These are phyloP conservation scores for Haplographium delicatum DNA, from an alignment of 495 filamentous ascomycete genomes.

Conservation along the genomic window DNA sequence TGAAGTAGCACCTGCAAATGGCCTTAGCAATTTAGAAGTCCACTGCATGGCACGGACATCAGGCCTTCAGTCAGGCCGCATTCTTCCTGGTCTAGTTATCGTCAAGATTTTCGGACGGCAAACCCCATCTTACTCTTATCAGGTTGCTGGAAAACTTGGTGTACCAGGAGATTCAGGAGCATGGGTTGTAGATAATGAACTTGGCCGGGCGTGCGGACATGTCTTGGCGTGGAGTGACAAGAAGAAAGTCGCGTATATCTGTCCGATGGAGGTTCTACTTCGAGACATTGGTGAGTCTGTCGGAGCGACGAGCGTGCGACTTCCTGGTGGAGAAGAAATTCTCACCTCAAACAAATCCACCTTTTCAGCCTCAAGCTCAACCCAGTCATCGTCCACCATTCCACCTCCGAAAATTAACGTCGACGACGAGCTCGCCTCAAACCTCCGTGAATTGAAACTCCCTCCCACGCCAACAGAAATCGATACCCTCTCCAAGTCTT, in stretches of 20 bases:
- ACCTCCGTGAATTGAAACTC: conserved; percentile 11
- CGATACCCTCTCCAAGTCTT: no score
- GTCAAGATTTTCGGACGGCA: conserved; percentile 78
- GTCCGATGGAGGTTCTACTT: conserved; percentile 87
- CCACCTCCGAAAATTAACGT: background rate
- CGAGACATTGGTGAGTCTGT: conserved; percentile 78
- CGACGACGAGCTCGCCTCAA: conserved; percentile 10
- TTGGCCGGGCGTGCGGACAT: conserved; percentile 80
- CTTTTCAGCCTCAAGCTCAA: no score
- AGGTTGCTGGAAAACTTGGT: conserved; percentile 62
- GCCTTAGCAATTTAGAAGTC: conserved; percentile 65
- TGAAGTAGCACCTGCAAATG: conserved; percentile 8
- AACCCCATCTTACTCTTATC: conserved; percentile 77
- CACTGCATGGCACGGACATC: conserved; percentile 91
- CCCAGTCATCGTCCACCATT: background rate
- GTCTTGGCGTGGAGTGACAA: conserved; percentile 79
- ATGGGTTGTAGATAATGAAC: conserved; percentile 81
- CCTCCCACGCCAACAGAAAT: conserved; percentile 14
- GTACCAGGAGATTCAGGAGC: conserved; percentile 89
- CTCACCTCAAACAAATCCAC: background rate
- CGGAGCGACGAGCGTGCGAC: conserved; percentile 34
- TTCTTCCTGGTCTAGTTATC: conserved; percentile 67
- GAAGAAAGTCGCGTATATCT: conserved; percentile 77
- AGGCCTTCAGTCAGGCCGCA: conserved; percentile 71
- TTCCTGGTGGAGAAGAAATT: conserved; percentile 21